Conservation (phyloP, 495 filamentous ascomycete species). For the Penicillium daleae region DNA sequence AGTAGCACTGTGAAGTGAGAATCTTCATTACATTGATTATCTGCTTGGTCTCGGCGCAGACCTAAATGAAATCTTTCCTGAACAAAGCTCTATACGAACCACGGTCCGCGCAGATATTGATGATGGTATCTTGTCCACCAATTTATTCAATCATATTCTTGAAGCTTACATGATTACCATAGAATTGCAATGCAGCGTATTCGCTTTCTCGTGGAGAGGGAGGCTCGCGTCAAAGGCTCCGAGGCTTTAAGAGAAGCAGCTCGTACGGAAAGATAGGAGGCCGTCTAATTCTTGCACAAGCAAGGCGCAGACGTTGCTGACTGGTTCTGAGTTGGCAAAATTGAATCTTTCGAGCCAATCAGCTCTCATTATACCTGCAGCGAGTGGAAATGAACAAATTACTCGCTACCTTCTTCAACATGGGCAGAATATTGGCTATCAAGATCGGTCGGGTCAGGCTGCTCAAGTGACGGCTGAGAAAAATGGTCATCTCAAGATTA, state of each 20-base stretch:
- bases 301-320: not conserved
- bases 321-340: not conserved
- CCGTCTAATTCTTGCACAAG: not conserved
- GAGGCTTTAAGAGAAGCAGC: not conserved
- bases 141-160: not conserved
- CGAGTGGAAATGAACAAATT: not conserved
- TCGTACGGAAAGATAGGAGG: not conserved
- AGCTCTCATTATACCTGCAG: not conserved
- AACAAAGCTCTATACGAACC: not conserved
- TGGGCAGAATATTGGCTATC: not conserved
- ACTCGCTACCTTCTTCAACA: not conserved
- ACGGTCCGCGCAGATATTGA: not conserved
- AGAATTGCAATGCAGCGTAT: not conserved
- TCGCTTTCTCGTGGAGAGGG: not conserved
- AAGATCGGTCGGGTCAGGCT: not conserved
- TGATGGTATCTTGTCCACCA: not conserved
- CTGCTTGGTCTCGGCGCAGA: not conserved
- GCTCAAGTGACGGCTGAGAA: not conserved
- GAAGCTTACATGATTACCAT: not conserved
- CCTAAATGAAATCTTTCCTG: not conserved
- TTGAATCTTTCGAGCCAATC: not conserved
- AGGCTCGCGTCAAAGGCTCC: not conserved
- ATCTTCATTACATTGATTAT: not conserved
- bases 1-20: not conserved
- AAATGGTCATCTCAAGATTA: not conserved